These are phyloP conservation scores for Arbutus unedo DNA, from an alignment of 148 eudicot genomes.

Conservation along the genomic window DNA sequence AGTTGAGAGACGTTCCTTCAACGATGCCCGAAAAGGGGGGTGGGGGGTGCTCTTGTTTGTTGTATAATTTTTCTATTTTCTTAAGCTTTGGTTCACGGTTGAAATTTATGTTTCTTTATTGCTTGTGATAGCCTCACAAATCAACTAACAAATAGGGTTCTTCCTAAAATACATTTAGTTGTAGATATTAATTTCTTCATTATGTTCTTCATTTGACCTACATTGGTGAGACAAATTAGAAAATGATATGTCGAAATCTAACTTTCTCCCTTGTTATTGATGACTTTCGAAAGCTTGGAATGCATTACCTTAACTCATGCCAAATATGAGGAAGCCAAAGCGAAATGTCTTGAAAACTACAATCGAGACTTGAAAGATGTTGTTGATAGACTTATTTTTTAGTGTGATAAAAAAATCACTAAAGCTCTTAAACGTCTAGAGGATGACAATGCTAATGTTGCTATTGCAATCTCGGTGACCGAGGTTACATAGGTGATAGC, in stretches of 20 bases:
- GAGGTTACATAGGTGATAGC: constrained; percentile 78
- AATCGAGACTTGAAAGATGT: constrained; percentile 88
- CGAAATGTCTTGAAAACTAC: constrained; percentile 69
- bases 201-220: neutral
- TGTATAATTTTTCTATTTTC: too few relatives aligned
- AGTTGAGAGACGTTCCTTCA: too few relatives aligned
- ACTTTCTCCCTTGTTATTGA: neutral
- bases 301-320: constrained; percentile 36
- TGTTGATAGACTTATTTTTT: constrained; percentile 87
- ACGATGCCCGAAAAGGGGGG: too few relatives aligned
- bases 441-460: constrained; percentile 96
- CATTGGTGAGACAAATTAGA: neutral
- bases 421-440: constrained; percentile 92
- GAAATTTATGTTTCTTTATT: neutral
- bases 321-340: constrained; percentile 84
- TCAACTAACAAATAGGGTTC: neutral
- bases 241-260: neutral
- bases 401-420: constrained; percentile 84
- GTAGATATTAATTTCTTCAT: neutral
- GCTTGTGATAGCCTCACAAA: neutral
- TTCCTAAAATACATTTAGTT: neutral
- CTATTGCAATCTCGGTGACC: constrained; percentile 85
- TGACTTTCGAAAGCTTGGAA: neutral
- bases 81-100: too few relatives aligned
- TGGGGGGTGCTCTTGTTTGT: neutral